Percentiles rank a stretch among this genome's conserved stretches.
phyloP scores from a whole-genome alignment of 305 asterid genomes.

The Rubia peregrina region DNA sequence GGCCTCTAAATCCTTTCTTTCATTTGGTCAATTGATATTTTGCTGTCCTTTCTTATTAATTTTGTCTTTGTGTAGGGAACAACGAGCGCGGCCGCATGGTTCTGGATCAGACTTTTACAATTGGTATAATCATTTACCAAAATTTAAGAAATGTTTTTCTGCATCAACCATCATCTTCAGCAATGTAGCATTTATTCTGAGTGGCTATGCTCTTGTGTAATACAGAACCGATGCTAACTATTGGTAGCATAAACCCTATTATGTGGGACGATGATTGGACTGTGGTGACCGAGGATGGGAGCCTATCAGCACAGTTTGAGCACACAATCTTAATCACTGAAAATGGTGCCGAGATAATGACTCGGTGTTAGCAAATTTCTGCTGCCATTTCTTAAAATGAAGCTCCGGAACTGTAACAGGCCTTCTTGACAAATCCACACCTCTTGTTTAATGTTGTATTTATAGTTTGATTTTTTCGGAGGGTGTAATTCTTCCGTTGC shows the following conservation, averaged over 20 bases:
- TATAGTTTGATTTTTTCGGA: not conserved
- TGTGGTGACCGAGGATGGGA: constrained; percentile 84
- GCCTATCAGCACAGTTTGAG: constrained; percentile 96
- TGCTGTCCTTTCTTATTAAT: not conserved
- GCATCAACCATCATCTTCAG: not conserved
- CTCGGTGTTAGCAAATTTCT: constrained; percentile 43
- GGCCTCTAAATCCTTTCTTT: not conserved
- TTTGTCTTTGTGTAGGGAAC: constrained; percentile 46
- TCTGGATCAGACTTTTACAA: constrained; percentile 90
- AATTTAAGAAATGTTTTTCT: constrained; percentile 2
- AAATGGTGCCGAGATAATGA: constrained; percentile 80
- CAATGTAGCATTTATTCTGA: not conserved
- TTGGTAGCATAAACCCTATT: constrained; percentile 71
- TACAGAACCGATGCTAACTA: constrained; percentile 94
- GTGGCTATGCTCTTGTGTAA: not conserved
- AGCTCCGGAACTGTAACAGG: not conserved
- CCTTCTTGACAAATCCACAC: not conserved
- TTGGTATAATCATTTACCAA: constrained; percentile 41
- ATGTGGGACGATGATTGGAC: constrained; percentile 97
- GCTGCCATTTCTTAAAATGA: not conserved
- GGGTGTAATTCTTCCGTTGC: not conserved
- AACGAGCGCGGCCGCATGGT: constrained; percentile 70
- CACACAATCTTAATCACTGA: constrained; percentile 80
- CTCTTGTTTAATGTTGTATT: not conserved
- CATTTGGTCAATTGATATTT: not conserved